Evolutionary conservation across 1,139 yeast species (phyloP).

Genomic region (Hansenula lynferdii): DNA sequence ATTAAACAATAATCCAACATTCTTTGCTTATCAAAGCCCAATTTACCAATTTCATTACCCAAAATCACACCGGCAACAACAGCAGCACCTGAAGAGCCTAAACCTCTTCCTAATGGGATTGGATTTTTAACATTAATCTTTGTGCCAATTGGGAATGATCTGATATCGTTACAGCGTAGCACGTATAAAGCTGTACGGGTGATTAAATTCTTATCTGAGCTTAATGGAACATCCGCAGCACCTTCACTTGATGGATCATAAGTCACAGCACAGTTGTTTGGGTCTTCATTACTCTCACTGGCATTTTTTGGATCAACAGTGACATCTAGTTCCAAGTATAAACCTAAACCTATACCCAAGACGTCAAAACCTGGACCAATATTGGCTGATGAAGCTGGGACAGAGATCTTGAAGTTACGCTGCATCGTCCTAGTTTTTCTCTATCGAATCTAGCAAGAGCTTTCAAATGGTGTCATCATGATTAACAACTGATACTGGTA

Average conservation of each 20-base stretch:
- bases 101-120: conserved; percentile 93
- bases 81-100: conserved; percentile 98
- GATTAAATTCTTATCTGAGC: conserved; percentile 73
- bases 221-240: conserved; percentile 70
- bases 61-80: conserved; percentile 96
- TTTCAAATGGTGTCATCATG: too few species aligned
- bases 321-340: conserved; percentile 69
- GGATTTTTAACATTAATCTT: conserved; percentile 78
- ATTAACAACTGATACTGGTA: too few species aligned
- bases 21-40: conserved; percentile 70
- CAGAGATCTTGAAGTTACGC: conserved; percentile 54
- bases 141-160: conserved; percentile 82
- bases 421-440: conserved; percentile 25
- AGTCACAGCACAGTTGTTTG: conserved; percentile 62
- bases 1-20: conserved; percentile 91
- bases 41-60: conserved; percentile 77
- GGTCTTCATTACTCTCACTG: conserved; percentile 47
- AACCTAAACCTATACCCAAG: conserved; percentile 79
- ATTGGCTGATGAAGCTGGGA: conserved; percentile 98
- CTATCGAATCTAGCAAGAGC: too few species aligned
- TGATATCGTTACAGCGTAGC: conserved; percentile 71
- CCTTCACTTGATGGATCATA: conserved; percentile 75
- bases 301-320: conserved; percentile 47
- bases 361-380: conserved; percentile 99
- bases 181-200: conserved; percentile 93